Percentiles rank a stretch among this genome's conserved stretches.
Evolutionary conservation across 192 early-diverging fungal species (phyloP).

Genomic region (Backusella macrospora): DNA sequence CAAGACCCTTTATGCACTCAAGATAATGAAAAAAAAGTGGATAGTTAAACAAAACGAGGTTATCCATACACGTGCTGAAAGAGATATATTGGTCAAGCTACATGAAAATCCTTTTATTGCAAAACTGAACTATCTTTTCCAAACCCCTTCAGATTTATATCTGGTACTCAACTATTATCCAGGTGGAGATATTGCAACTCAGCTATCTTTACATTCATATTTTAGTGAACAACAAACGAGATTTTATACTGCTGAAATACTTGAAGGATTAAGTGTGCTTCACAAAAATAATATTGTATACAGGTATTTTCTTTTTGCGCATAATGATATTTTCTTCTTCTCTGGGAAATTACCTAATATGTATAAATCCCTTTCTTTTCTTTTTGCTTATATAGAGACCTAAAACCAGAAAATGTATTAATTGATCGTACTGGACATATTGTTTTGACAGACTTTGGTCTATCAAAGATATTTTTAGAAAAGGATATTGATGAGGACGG

Average conservation of each 20-base stretch:
- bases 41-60: conserved; percentile 78
- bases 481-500: conserved; percentile 41
- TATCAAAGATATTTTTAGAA: conserved; percentile 58
- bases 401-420: conserved; percentile 74
- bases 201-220: conserved; percentile 65
- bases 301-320: conserved; percentile 23
- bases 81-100: conserved; percentile 61
- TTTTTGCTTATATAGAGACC: conserved; percentile 45
- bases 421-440: conserved; percentile 73
- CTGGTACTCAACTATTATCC: conserved; percentile 79
- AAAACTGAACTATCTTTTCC: conserved; percentile 75
- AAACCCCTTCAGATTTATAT: conserved; percentile 73
- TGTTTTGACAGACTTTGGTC: conserved; percentile 75
- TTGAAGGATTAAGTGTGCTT: conserved; percentile 66
- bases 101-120: conserved; percentile 65
- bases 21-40: conserved; percentile 74
- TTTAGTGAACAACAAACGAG: conserved; percentile 65
- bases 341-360: neutral
- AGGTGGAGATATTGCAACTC: conserved; percentile 80
- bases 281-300: conserved; percentile 72
- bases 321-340: neutral
- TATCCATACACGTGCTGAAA: conserved; percentile 73
- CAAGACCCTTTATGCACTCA: conserved; percentile 76
- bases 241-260: conserved; percentile 73
- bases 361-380: no score